A percentile compares a stretch with the other conserved stretches of the same genome.
Evolutionary conservation across 495 filamentous ascomycete genomes (phyloP).

Genomic region (Hypoxylon lienhwacheense): DNA sequence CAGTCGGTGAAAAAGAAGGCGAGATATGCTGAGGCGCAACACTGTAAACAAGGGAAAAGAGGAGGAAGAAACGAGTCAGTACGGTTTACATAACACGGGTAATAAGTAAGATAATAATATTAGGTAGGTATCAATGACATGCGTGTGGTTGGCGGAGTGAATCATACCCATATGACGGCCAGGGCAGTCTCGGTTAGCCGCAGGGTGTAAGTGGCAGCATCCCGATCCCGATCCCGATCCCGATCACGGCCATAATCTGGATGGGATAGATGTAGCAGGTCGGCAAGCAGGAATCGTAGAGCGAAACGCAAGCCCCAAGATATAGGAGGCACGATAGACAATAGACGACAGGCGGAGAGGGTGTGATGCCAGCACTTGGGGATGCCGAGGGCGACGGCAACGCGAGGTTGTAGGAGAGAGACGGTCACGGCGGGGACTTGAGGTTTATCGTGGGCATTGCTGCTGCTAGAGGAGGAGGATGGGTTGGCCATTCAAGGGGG

Average conservation of each 20-base stretch:
- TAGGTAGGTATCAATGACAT: background rate
- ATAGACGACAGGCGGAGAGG: slow-evolving; percentile 50
- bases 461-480: slow-evolving; percentile 11
- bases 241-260: slow-evolving; percentile 21
- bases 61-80: background rate
- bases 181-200: slow-evolving; percentile 76
- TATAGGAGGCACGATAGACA: slow-evolving; percentile 48
- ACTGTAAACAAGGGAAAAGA: slow-evolving; percentile 51
- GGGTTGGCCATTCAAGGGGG: slow-evolving; percentile 33
- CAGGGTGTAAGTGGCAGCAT: slow-evolving; percentile 41
- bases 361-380: slow-evolving; percentile 50
- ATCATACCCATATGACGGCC: slow-evolving; percentile 82
- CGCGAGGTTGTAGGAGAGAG: slow-evolving; percentile 57
- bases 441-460: slow-evolving; percentile 20
- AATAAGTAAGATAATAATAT: too few species aligned
- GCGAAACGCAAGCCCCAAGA: slow-evolving; percentile 49
- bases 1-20: slow-evolving; percentile 90
- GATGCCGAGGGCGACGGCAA: slow-evolving; percentile 53
- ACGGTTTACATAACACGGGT: too few species aligned
- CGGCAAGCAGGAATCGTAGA: slow-evolving; percentile 49
- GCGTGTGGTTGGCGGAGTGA: background rate
- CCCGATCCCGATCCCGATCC: slow-evolving; percentile 21
- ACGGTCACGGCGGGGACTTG: slow-evolving; percentile 31
- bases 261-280: slow-evolving; percentile 27
- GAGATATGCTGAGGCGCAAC: slow-evolving; percentile 79